Conservation (phyloP, 2,329 filamentous ascomycete species). For the Magnaporthales sp. region DNA sequence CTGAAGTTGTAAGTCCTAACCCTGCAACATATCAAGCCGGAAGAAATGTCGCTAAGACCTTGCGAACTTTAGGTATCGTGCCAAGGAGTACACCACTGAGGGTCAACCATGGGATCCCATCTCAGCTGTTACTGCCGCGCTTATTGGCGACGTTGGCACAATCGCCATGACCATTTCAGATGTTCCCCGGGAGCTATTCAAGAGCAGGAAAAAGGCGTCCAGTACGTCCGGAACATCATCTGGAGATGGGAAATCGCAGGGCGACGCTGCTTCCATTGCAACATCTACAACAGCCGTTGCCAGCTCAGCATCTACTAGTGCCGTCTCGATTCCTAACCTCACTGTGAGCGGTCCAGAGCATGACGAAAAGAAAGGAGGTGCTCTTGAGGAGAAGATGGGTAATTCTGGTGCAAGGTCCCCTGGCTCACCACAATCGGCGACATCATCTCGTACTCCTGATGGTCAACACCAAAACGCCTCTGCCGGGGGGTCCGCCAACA, state of each 20-base stretch:
- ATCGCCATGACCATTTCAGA: slow-evolving; percentile 80
- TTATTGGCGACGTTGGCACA: slow-evolving; percentile 74
- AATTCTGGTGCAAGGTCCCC: background rate
- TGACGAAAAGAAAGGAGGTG: background rate
- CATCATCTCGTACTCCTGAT: background rate
- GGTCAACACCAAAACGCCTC: background rate
- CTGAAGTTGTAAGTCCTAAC: slow-evolving; percentile 55
- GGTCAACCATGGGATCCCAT: slow-evolving; percentile 74
- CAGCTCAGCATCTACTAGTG: slow-evolving; percentile 8
- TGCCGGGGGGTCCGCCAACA: slow-evolving; percentile 50
- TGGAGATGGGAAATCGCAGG: background rate
- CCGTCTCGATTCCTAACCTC: slow-evolving; percentile 6
- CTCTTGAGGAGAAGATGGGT: background rate
- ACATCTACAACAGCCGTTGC: slow-evolving; percentile 12
- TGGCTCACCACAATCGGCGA: background rate
- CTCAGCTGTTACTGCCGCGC: slow-evolving; percentile 64
- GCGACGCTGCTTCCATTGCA: background rate
- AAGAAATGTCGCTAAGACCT: slow-evolving; percentile 8
- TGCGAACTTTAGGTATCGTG: slow-evolving; percentile 30
- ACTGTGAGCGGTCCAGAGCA: background rate
- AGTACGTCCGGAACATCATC: background rate
- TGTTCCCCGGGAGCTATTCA: slow-evolving; percentile 50
- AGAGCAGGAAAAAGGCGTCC: slow-evolving; percentile 16
- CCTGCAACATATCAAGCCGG: background rate
- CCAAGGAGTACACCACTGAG: slow-evolving; percentile 65